phyloP scores from a whole-genome alignment of 2,329 filamentous ascomycete genomes.

The Penicillium psychrosexuale region DNA sequence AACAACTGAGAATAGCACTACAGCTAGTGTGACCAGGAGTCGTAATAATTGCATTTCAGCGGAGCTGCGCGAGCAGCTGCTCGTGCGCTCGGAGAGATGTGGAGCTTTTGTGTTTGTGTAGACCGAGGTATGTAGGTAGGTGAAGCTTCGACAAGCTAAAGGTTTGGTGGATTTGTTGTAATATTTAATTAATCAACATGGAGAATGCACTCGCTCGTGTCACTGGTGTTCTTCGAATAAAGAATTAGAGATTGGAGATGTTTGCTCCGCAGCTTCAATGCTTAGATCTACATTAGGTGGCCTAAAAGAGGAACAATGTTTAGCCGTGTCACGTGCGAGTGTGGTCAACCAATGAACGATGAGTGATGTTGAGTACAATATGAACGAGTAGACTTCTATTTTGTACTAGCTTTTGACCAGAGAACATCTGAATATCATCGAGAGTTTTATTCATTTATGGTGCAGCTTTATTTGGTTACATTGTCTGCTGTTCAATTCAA shows the following conservation, averaged over 20 bases:
- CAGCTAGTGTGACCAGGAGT: constrained; percentile 32
- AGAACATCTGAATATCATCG: background rate
- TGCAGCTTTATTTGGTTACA: background rate
- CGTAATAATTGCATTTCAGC: constrained; percentile 36
- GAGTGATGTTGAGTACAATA: background rate
- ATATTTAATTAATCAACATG: background rate
- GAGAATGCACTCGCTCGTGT: background rate
- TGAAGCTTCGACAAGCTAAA: background rate
- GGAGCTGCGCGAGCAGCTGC: constrained; percentile 20
- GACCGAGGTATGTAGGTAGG: background rate
- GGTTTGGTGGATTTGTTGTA: background rate
- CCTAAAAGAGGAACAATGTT: constrained; percentile 20
- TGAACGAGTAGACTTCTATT: background rate
- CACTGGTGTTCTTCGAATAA: background rate
- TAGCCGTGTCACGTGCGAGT: constrained; percentile 20
- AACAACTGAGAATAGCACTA: constrained; percentile 39
- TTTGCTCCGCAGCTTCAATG: constrained; percentile 4
- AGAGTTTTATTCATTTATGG: background rate
- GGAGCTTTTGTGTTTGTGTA: constrained; percentile 1
- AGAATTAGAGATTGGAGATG: background rate
- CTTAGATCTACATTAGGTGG: constrained; percentile 11
- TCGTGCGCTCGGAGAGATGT: background rate
- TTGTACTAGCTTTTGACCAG: too few relatives aligned
- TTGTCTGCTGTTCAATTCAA: background rate
- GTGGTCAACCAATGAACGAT: background rate